Evolutionary conservation across 129 eudicot species (phyloP).

Genomic region (Silybum marianum): DNA sequence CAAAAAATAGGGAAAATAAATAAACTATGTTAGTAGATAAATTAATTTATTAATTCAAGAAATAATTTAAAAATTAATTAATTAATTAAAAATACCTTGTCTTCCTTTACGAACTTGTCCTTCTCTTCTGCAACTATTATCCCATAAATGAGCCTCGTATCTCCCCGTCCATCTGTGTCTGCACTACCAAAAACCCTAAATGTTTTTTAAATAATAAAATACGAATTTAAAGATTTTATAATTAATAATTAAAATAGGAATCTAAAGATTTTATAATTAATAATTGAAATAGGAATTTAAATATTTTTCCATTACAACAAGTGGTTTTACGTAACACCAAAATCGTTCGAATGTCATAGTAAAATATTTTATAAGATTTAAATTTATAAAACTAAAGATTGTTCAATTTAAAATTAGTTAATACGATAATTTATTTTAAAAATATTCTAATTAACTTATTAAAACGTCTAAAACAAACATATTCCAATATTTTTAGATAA

Average conservation of each 20-base stretch:
- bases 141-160: slow-evolving; percentile 99
- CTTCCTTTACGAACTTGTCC: slow-evolving; percentile 99
- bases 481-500: no score
- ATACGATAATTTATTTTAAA: no score
- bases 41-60: background rate
- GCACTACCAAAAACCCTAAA: slow-evolving; percentile 39
- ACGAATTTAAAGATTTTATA: background rate
- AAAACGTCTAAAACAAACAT: no score
- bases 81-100: slow-evolving; percentile 57
- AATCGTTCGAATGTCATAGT: background rate
- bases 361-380: no score
- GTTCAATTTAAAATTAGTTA: background rate
- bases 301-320: no score
- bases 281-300: background rate
- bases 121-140: slow-evolving; percentile 96
- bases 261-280: no score
- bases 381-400: no score
- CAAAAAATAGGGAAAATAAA: background rate
- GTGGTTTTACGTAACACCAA: background rate
- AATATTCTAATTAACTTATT: no score
- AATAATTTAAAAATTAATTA: background rate
- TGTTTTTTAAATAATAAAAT: background rate
- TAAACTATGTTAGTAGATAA: slow-evolving; percentile 22
- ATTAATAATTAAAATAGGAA: background rate
- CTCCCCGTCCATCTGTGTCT: slow-evolving; percentile 98